Evolutionary conservation across 768 basidiomycete genomes (phyloP), one percentile per base, ranked within the genome.

Genomic region (Hydnomerulius pinastri): DNA sequence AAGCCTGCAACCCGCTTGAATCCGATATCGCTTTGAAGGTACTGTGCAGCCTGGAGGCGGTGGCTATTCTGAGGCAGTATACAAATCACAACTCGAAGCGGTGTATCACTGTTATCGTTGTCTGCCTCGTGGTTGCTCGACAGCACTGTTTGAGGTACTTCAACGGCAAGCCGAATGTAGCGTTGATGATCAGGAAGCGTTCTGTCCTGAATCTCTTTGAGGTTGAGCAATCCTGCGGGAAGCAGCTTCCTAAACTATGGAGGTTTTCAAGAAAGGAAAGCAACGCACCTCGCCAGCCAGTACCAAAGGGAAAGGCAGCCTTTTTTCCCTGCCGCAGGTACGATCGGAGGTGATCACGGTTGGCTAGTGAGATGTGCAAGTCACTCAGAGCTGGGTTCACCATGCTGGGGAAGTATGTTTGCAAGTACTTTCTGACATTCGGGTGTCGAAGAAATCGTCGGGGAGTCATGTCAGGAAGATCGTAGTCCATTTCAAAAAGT

Each of bases 21-120:
- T 1, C 49, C 55, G 21, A 68, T 70, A 47, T 69, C 59, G 21
- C 63, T 61, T 46, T 69, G 64, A 8, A 65, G 20, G 29, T 62
- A 63, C 12, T 53, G 55, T 2, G 59, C 51, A n/a, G 27, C 9
- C 2, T 50, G 37, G 11, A 67, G 49, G 1, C 59, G 28, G 2
- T 39, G 41, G 38, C 64, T 67, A 15, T 46, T 52, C 28, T 55
- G 46, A 6, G 37, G 43, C 4, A 49, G 55, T 63, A 66, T 67
- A 48, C 66, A 68, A 17, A 68, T 40, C 13, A 62, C 44, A 6
- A 66, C 57, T 5, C 58, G 59, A 1, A 67, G 24, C 35, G 55
- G 18, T 6, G 13, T 33, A 33, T 12, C 12, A 33, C 9, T 15
- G 12, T 33, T n/a, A 15, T 33, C 32, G 12, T 33, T 6, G 13